Evolutionary conservation across 352 stramenopile species (phyloP), one percentile per base, ranked within the genome.

Genomic region (Globisporangium spiculum): DNA sequence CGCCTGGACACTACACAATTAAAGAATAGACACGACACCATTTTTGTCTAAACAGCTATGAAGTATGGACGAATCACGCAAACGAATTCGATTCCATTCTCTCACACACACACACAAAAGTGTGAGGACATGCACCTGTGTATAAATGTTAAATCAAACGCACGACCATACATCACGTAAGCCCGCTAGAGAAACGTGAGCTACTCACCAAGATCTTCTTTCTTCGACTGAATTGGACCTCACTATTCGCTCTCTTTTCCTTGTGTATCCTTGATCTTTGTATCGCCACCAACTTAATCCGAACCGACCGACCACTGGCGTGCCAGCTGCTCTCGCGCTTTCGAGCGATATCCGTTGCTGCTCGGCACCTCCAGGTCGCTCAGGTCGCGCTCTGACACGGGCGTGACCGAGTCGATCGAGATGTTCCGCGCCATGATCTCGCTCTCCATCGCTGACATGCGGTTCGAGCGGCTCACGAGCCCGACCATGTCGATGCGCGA

Each of bases 321-420:
- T 12, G 82, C 82, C 8, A 90, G 69, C 20, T 89, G 78, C 67
- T 86, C 82, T 1, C 82, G 82, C 65, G 82, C 79, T 48, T 88
- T 86, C 1, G 82, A 78, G 3, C 82, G 80, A 27, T 79, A 72
- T 16, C 82, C 80, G 27, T 79, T 75, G 63, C 82, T 90, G 4
- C 66, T 84, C 4, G 82, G 76, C 57, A 83, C 74, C 27, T 88
- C 78, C 54, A 81, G 65, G 12, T 81, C 73, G 54, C 60, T 70
- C 44, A 58, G 1, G 18, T 68, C 72, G 14, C 56, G 69, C 36
- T 70, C 62, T 18, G 75, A 78, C 1, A 80, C 67, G 1, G 80
- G 80, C 18, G 80, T 86, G 70, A 86, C 77, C 6, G 79, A 79
- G 61, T 89, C 80, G 41, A 86, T 73, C 2, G 75, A 70, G 48